phyloP scores from a whole-genome alignment of 257 asterid genomes.

The Solanum bulbocastanum region DNA sequence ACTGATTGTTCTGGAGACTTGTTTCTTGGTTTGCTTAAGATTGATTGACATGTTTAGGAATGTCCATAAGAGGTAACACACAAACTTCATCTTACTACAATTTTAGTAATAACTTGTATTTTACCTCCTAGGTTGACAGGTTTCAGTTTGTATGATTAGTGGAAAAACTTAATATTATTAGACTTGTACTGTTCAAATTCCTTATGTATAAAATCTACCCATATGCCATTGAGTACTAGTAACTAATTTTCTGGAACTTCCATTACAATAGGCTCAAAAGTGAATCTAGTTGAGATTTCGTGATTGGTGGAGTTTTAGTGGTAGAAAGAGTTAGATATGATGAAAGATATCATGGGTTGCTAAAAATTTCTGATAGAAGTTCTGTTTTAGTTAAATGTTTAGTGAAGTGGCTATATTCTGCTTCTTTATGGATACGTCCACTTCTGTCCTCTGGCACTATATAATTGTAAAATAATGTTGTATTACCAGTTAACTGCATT shows the following conservation, averaged over 20 bases:
- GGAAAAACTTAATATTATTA: neutral
- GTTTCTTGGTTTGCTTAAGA: neutral
- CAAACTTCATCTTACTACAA: neutral
- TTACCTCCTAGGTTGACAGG: neutral
- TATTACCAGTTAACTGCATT: too few relatives aligned
- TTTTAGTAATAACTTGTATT: neutral
- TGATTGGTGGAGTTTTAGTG: neutral
- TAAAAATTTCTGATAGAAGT: neutral
- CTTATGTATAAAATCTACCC: neutral
- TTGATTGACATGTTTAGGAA: neutral
- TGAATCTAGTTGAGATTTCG: neutral
- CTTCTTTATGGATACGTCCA: too few relatives aligned
- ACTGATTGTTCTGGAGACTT: neutral
- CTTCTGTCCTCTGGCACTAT: too few relatives aligned
- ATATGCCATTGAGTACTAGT: neutral
- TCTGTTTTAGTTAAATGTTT: neutral
- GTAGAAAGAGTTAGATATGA: neutral
- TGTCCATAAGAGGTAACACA: neutral
- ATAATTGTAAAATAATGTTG: too few relatives aligned
- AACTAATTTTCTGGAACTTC: neutral
- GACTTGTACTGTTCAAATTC: neutral
- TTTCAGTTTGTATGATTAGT: neutral
- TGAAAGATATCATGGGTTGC: neutral
- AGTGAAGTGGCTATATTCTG: neutral
- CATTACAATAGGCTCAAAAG: neutral